Base-by-base conservation (phyloP, 352 stramenopile genomes). In the Globisporangium takayamanum region DNA sequence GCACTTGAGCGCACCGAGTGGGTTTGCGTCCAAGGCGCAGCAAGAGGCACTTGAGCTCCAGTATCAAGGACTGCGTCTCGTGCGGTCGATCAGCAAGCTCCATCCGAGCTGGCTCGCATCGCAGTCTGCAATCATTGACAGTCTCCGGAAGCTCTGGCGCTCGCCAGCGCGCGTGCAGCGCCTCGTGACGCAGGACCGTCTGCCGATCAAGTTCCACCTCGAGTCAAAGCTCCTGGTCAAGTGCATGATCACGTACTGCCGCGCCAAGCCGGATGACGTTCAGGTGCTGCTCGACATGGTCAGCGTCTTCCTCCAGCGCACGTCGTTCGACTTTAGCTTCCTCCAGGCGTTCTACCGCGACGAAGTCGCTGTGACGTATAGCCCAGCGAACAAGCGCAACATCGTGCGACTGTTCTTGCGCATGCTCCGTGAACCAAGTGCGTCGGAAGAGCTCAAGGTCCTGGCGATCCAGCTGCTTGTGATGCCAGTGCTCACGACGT, bases 271-370 rank as follows among this genome's bases (percentile, higher is more conserved):
- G n/a, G 83, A 96, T 26, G 94, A 99, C 63, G 88, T 97, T 2
- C 94, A 98, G 70, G 80, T 99, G 44, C 73, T 99, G 44, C 88
- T 99, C 61, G 96, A 99, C 45, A 86, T 99, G 71, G 76, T 98
- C 7, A 83, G 81, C 1, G 91, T 98, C 16, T 98, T 98, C 60
- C 56, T 98, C 45, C 89, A 99, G 55, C 93, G 84, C 36, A 93
- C 85, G 36, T 87, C 87, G 10, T 86, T 97, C 49, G 96, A 99
- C 69, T 98, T 98, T 57, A 94, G 81, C 26, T 98, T 98, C 53
- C 67, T 99, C 6, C 78, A 97, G 52, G 58, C 78, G 0, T 98
- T 97, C 60, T 96, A 89, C 57, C 78, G 76, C 37, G 72, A 93
- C 41, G 84, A 97, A 54, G 87, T 97, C 25, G 87, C 89, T 16